Base-by-base conservation (phyloP, 2,329 filamentous ascomycete species). In the Hypomyces perniciosus region DNA sequence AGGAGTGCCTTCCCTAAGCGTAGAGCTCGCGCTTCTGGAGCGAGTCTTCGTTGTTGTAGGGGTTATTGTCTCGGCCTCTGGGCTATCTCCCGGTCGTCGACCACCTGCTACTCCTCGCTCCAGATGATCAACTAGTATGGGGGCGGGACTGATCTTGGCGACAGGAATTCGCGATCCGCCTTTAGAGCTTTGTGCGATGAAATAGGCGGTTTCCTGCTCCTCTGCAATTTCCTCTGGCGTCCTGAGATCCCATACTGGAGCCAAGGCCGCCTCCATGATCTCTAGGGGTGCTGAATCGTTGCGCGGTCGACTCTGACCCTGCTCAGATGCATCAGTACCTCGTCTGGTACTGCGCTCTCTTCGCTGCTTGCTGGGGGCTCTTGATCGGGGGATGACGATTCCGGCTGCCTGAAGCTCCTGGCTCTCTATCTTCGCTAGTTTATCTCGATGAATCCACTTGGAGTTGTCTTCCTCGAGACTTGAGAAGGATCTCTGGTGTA, bases 401-500 rank as follows among this genome's bases (percentile, higher is more conserved):
- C 88, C 88, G 6, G 87, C 87, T 53, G 86, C 87, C 65, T 90
- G 85, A 55, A 93, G 76, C 68, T 93, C 88, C 62, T 84, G 79
- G 59, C 75, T 92, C 69, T 93, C 88, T 59, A 92, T 93, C 63
- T 81, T 81, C 49, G 86, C 88, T 54, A 93, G 71, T 69, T 92
- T 92, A 69, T 93, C 88, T 51, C 88, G 76, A 63, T 93, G 88
- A 60, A 93, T 92, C 88, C 88, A 93, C 66, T 88, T 85, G 31
- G 83, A 86, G 54, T 81, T 76, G 54, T 86, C 83, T 33, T 74
- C 70, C 33, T 75, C 71, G 7, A 58, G 58, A 8, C 62, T 60
- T 49, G 64, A 46, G 33, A 65, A 62, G 7, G 53, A 43, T 4
- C 60, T 52, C 28, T 60, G 60, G 12, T 60, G 55, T 61, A 64